Percentiles rank a stretch among this genome's conserved stretches.
Evolutionary conservation across 164 flowering plant species (phyloP).

Genomic region (Vitis rupestris): DNA sequence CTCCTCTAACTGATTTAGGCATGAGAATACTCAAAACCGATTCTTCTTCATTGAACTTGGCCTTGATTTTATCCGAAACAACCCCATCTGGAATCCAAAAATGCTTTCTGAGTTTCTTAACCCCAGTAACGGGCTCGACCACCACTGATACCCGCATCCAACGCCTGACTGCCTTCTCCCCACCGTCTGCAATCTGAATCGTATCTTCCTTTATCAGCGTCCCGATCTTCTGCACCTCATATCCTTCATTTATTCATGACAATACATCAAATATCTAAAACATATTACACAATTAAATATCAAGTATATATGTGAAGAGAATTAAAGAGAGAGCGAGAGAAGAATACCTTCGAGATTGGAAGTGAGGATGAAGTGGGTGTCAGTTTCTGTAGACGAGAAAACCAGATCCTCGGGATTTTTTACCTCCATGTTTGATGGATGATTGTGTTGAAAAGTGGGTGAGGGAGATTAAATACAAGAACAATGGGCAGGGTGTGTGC

Average conservation of each 20-base stretch:
- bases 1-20: conserved; percentile 41
- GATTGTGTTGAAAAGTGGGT: not conserved
- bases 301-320: not conserved
- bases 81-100: conserved; percentile 48
- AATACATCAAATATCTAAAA: not conserved
- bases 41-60: conserved; percentile 35
- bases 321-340: not conserved
- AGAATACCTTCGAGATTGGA: conserved; percentile 42
- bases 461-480: not conserved
- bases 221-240: conserved; percentile 25
- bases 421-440: conserved; percentile 36
- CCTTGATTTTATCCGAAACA: conserved; percentile 33
- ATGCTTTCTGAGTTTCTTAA: conserved; percentile 30
- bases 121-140: conserved; percentile 11
- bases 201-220: conserved; percentile 45
- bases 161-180: conserved; percentile 21
- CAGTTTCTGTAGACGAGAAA: conserved; percentile 45
- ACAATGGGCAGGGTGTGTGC: not conserved
- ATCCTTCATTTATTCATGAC: conserved; percentile 28
- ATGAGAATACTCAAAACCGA: conserved; percentile 33
- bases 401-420: conserved; percentile 43
- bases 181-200: conserved; percentile 31
- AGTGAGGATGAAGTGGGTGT: conserved; percentile 41
- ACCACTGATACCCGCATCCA: not conserved
- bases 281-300: too few relatives aligned